Base-by-base conservation (phyloP, 768 basidiomycete genomes). In the Lactarius tabidus region DNA sequence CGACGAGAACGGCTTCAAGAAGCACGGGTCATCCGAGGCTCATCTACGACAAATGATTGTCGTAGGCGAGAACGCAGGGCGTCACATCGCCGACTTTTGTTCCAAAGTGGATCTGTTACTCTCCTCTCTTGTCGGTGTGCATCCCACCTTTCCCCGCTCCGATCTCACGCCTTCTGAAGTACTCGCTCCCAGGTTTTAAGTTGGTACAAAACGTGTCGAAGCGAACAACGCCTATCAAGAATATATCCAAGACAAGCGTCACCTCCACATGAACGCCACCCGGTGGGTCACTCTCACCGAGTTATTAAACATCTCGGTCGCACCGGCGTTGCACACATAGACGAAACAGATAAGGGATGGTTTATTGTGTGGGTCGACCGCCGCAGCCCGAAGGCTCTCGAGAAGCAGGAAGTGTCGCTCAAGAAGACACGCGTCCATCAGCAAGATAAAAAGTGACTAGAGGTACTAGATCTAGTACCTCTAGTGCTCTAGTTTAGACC, bases 1-100 rank as follows among this genome's bases (percentile, higher is more conserved):
- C 74, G 92, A 98, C 76, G 97, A 98, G 80, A 99, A 99, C 76
- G 97, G 95, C 20, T 99, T 98, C 85, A 97, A 97, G 77, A 95
- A 93, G 75, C 95, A 98, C 75, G 84, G 87, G 20, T 83, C 85
- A 60, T 92, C 91, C 35, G 94, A 96, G 75, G 82, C 88, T 1
- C 97, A 99, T 77, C 79, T 98, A 39, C 86, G 97, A 3, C 95
- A 98, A 75, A 98, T 99, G 95, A 84, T 99, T 69, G 88, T 96
- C 53, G 93, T 98, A 57, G 97, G 96, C 43, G 95, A 98, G 77
- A 81, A 92, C 75, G 95, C 97, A 2, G 93, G 93, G 20, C 85
- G 82, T 71, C 93, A 98, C 74, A 98, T 99, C 69, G 81, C 89
- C 61, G 88, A 93, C 74, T 98, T 93, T 78, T 96, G 71, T 98